Evolutionary conservation across 257 asterid genomes (phyloP), one percentile per base, ranked within the genome.

Genomic region (Nicotiana tabacum): DNA sequence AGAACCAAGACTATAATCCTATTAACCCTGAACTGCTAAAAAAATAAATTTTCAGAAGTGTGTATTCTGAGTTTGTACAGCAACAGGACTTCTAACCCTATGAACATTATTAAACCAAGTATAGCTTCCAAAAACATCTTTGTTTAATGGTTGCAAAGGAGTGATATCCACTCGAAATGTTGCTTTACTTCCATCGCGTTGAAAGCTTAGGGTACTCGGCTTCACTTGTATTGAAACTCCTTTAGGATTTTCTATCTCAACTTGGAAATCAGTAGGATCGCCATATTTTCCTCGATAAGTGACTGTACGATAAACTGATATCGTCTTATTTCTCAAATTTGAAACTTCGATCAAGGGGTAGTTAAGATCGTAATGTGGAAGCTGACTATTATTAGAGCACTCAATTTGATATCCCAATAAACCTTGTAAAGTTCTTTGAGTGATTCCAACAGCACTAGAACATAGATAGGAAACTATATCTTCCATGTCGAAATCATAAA

Each of bases 61-160:
- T 33, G 37, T 35, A 35, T 1, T 5, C 78, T 83, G 12, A 66
- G 66, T 68, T 64, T 21, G n/a, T 5, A 37, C 16, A 64, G 84
- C 84, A n/a, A 82, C 69, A 11, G 81, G 81, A 60, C 72, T 82
- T 17, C 84, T 43, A 2, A 70, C 84, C 4, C 43, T 51, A 15
- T 82, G 74, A 10, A 70, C 74, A 12, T 57, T 37, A 58, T 58
- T 82, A 18, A 55, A 70, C 84, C 84, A 82, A 15, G 84, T 82
- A 12, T 68, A 35, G 43, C 84, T 82, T 6, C 84, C 84, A 37
- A 82, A 82, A 30, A 37, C 84, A 21, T 33, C 58, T 15, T 48
- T 58, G 3, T 60, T 6, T 9, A n/a, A 33, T 6, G 27, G 21
- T 21, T 9, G 5, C 7, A 13, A 15, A 11, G 58, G 69, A 30